These are phyloP conservation scores for Populus davidiana DNA, from an alignment of 345 rosid genomes.

Conservation along the genomic window DNA sequence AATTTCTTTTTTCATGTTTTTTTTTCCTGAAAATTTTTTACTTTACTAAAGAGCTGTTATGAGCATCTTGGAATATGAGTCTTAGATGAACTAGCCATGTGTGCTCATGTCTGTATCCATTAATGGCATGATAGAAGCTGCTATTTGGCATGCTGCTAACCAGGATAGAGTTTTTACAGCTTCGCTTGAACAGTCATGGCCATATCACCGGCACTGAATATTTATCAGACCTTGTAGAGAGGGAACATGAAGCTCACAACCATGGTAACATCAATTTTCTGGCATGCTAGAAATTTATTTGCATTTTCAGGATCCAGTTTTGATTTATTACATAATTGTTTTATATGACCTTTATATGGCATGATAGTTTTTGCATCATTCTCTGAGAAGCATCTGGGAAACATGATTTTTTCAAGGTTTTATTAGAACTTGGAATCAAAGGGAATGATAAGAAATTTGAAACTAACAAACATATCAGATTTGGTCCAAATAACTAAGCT, in stretches of 20 bases:
- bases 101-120: not conserved
- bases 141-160: constrained; percentile 20
- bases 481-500: not conserved
- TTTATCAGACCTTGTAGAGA: constrained; percentile 90
- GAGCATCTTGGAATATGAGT: not conserved
- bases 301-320: not conserved
- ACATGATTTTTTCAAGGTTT: not conserved
- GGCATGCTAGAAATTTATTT: not conserved
- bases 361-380: not conserved
- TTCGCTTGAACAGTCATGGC: constrained; percentile 77
- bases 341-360: not conserved
- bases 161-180: constrained; percentile 54
- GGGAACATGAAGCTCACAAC: constrained; percentile 61
- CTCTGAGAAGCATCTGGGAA: not conserved
- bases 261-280: constrained; percentile 56
- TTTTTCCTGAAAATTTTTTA: not conserved
- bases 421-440: not conserved
- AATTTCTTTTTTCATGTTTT: not conserved
- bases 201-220: constrained; percentile 91
- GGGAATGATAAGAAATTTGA: not conserved
- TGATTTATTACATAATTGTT: not conserved
- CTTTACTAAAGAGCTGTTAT: not conserved
- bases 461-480: not conserved
- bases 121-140: not conserved
- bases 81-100: not conserved